A percentile compares a stretch with the other conserved stretches of the same genome.
phyloP scores from a whole-genome alignment of 2,329 filamentous ascomycete genomes.

The Phialemoniopsis sp. region DNA sequence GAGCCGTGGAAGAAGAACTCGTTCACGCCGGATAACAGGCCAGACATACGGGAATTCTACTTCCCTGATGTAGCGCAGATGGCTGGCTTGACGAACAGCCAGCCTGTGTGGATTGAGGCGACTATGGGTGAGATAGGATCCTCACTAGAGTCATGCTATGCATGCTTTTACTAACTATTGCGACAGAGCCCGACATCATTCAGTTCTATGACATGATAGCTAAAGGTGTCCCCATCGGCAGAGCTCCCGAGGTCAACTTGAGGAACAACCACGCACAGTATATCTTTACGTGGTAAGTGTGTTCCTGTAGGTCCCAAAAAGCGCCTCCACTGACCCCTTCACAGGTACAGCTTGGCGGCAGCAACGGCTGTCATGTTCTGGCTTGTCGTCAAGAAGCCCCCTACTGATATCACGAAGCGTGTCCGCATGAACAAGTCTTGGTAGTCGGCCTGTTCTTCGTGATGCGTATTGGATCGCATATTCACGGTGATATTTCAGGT shows the following conservation, averaged over 20 bases:
- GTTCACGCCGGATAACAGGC: constrained; percentile 90
- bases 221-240: constrained; percentile 84
- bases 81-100: constrained; percentile 76
- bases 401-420: constrained; percentile 66
- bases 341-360: constrained; percentile 78
- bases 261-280: constrained; percentile 98
- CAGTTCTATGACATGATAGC: constrained; percentile 69
- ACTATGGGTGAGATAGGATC: constrained; percentile 68
- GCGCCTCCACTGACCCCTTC: constrained; percentile 5
- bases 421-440: constrained; percentile 74
- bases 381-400: constrained; percentile 88
- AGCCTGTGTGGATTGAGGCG: constrained; percentile 91
- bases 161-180: not conserved
- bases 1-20: constrained; percentile 97
- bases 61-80: constrained; percentile 93
- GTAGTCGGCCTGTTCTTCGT: constrained; percentile 37
- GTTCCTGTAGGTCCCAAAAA: not conserved
- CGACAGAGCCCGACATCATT: constrained; percentile 71
- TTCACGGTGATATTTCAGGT: constrained; percentile 17
- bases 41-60: constrained; percentile 82
- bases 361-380: constrained; percentile 95
- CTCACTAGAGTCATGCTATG: not conserved
- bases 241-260: constrained; percentile 84
- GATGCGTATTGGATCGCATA: constrained; percentile 28
- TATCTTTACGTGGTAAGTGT: constrained; percentile 93